Conservation (phyloP, 148 eudicot genomes). For the Chenopodium formosanum region DNA sequence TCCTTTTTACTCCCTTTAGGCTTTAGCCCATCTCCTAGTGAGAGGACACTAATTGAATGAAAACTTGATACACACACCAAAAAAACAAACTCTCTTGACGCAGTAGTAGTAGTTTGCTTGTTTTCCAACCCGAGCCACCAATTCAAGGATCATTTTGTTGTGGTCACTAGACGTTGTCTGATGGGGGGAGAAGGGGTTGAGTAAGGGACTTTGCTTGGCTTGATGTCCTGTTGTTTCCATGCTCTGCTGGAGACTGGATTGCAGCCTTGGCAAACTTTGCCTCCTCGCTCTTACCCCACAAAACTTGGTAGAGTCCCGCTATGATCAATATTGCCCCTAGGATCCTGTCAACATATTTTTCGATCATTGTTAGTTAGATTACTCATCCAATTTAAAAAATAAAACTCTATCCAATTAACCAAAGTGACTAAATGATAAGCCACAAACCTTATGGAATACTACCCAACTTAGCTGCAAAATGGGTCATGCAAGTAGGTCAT, state of each 20-base stretch:
- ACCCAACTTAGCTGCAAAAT: constrained; percentile 23
- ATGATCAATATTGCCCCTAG: constrained; percentile 91
- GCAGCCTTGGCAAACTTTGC: constrained; percentile 63
- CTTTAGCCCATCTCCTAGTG: constrained; percentile 32
- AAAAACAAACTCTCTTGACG: constrained; percentile 19
- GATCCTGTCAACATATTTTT: constrained; percentile 51
- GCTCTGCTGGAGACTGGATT: constrained; percentile 54
- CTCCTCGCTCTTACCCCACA: constrained; percentile 94
- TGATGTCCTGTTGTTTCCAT: constrained; percentile 46
- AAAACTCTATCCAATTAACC: background rate
- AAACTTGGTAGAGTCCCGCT: constrained; percentile 79
- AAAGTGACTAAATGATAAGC: background rate
- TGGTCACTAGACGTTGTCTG: constrained; percentile 55
- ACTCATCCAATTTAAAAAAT: background rate
- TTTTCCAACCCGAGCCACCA: constrained; percentile 17
- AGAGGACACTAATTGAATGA: constrained; percentile 36
- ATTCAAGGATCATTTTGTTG: background rate
- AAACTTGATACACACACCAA: constrained; percentile 29
- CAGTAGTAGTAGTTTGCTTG: constrained; percentile 30
- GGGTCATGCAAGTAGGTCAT: constrained; percentile 30
- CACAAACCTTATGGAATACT: constrained; percentile 23
- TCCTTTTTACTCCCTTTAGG: constrained; percentile 28
- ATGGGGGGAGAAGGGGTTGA: constrained; percentile 76
- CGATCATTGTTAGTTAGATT: constrained; percentile 16
- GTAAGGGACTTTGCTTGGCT: constrained; percentile 60